Evolutionary conservation across 495 filamentous ascomycete genomes (phyloP).

Genomic region (Xylaria intraflava): DNA sequence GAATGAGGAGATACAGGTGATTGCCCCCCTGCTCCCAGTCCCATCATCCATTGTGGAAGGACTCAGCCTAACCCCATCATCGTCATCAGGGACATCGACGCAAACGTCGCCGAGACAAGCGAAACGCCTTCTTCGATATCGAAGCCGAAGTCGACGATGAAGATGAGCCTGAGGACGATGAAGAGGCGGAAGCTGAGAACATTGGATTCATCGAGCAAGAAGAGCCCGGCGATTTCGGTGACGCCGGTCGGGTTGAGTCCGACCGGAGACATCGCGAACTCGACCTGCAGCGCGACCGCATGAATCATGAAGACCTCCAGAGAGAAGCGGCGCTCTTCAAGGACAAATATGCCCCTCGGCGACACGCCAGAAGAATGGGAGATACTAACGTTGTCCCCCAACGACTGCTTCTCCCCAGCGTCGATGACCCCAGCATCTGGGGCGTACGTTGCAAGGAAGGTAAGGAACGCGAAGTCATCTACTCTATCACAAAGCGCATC

Average conservation of each 20-base stretch:
- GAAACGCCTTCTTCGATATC: slow-evolving; percentile 84
- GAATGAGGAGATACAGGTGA: slow-evolving; percentile 54
- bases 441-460: slow-evolving; percentile 87
- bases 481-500: slow-evolving; percentile 77
- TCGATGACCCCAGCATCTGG: slow-evolving; percentile 95
- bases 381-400: slow-evolving; percentile 72
- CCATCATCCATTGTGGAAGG: background rate
- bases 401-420: slow-evolving; percentile 80
- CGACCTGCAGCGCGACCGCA: slow-evolving; percentile 80
- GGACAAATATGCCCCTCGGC: slow-evolving; percentile 67
- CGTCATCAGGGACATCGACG: slow-evolving; percentile 57
- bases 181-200: slow-evolving; percentile 79
- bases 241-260: slow-evolving; percentile 73
- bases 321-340: slow-evolving; percentile 81
- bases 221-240: slow-evolving; percentile 82
- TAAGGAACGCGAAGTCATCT: slow-evolving; percentile 87
- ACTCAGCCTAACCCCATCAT: background rate
- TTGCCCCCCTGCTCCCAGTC: slow-evolving; percentile 7
- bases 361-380: slow-evolving; percentile 39
- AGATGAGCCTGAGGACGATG: slow-evolving; percentile 79
- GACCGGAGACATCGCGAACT: slow-evolving; percentile 91
- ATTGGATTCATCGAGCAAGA: slow-evolving; percentile 82
- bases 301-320: slow-evolving; percentile 82
- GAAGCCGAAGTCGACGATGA: slow-evolving; percentile 97
- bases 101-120: slow-evolving; percentile 67